Base-by-base conservation (phyloP, 1,284 basidiomycete genomes). In the Pterulicium gracile region DNA sequence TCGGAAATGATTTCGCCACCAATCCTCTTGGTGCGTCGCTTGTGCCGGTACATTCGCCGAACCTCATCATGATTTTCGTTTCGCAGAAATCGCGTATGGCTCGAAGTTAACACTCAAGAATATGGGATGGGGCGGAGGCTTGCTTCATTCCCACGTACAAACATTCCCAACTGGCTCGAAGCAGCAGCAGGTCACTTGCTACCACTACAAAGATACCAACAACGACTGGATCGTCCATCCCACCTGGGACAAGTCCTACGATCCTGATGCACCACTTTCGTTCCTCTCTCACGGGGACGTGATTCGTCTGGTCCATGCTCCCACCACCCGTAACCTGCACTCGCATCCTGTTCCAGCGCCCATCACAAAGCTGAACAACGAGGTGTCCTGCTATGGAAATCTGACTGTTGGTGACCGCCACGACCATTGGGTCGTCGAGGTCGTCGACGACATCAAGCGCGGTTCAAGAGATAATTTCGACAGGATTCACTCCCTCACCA, bases 131-230 rank as follows among this genome's bases (percentile, higher is more conserved):
- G 96, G 95, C 23, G 95, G 95, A 47, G 95, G 96, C 35, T 73
- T 98, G 3, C 71, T 98, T 1, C 96, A 98, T 63, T 98, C 95
- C 12, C 96, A 98, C 64, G 77, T 95, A 17, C 95, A 98, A 62
- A 86, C 88, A 0, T 98, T 85, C 61, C 96, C 96, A 0, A 72
- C 81, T 14, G 95, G 94, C n/a, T 96, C 91, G 0, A 70, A 73
- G 49, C 94, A 98, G 62, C 95, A 98, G 59, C 96, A 98, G 65
- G 84, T 98, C 10, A 99, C 95, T 0, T 98, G 95, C 67, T 98
- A 98, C 64, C 95, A 98, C 69, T 98, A 98, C 79, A 96, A 95
- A 67, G 95, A 98, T 64, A 80, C 83, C 49, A 98, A 98, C 74
- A 98, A 98, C 67, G 77, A 98, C 46, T 98, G 91, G 84, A 58